Percentiles rank a stretch among this genome's conserved stretches.
Conservation (phyloP, 2,329 filamentous ascomycete genomes). For the Helotiales sp. region DNA sequence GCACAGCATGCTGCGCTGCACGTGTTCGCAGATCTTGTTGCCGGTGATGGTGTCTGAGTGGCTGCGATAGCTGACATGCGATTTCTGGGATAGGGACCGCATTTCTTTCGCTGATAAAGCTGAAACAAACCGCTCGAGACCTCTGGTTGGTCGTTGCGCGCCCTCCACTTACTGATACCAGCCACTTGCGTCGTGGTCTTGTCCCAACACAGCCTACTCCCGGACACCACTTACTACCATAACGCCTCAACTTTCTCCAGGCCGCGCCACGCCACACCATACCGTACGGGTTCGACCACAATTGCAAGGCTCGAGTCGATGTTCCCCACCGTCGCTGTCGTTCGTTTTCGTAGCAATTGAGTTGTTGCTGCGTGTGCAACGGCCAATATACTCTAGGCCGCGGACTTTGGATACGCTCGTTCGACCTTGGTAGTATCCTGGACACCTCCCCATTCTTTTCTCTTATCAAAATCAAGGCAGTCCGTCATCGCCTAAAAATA, state of each 20-base stretch:
- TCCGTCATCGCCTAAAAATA: slow-evolving; percentile 20
- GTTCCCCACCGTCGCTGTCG: neutral
- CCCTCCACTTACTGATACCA: neutral
- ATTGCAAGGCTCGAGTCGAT: neutral
- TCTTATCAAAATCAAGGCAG: slow-evolving; percentile 18
- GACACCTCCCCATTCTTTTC: slow-evolving; percentile 4
- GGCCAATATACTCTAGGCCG: neutral
- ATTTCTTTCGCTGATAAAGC: neutral
- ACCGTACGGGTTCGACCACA: neutral
- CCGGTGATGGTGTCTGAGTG: neutral
- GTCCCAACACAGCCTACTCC: neutral
- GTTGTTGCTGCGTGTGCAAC: neutral
- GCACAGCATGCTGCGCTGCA: no score
- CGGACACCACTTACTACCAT: neutral
- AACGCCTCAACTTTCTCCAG: neutral
- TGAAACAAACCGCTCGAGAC: neutral
- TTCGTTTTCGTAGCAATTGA: neutral
- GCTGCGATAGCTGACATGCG: neutral
- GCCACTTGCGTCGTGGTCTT: slow-evolving; percentile 2
- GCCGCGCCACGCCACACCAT: neutral
- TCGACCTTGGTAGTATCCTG: slow-evolving; percentile 10
- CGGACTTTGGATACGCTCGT: neutral
- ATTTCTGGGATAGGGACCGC: neutral
- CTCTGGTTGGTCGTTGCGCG: neutral
- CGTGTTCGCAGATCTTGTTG: neutral